phyloP scores from a whole-genome alignment of 768 basidiomycete species.

The Boletus sp. region DNA sequence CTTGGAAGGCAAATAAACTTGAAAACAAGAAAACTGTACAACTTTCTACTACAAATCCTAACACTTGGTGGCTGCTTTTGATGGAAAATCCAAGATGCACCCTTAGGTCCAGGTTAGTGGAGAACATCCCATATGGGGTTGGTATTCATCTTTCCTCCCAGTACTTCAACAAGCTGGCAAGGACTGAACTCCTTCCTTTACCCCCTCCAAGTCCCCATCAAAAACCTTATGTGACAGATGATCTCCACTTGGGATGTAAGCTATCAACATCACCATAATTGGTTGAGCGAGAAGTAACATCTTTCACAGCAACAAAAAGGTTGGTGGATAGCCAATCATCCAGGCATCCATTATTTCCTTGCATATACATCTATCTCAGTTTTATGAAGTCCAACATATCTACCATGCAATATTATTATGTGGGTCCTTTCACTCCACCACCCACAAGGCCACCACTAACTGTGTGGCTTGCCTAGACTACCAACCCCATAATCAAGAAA shows the following conservation, averaged over 20 bases:
- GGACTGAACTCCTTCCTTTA: too few relatives aligned
- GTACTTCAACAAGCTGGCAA: too few relatives aligned
- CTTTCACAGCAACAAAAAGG: constrained; percentile 75
- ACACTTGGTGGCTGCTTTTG: too few relatives aligned
- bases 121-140: too few relatives aligned
- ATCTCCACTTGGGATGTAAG: constrained; percentile 95
- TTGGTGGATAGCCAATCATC: constrained; percentile 96
- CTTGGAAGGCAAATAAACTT: too few relatives aligned
- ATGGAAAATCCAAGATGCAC: too few relatives aligned
- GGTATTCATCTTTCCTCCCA: too few relatives aligned
- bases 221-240: too few relatives aligned
- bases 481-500: constrained; percentile 83
- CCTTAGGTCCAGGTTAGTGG: too few relatives aligned
- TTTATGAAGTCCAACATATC: constrained; percentile 98
- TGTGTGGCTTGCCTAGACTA: constrained; percentile 56
- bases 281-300: background rate
- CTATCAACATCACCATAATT: constrained; percentile 26
- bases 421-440: constrained; percentile 42
- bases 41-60: too few relatives aligned
- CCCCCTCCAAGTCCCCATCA: too few relatives aligned
- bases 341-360: constrained; percentile 97
- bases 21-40: too few relatives aligned
- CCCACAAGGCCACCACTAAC: background rate
- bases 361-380: constrained; percentile 96
- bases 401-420: constrained; percentile 86